Evolutionary conservation across 176 grass and related monocot species (phyloP), one percentile per base, ranked within the genome.

Genomic region (Poa pratensis): DNA sequence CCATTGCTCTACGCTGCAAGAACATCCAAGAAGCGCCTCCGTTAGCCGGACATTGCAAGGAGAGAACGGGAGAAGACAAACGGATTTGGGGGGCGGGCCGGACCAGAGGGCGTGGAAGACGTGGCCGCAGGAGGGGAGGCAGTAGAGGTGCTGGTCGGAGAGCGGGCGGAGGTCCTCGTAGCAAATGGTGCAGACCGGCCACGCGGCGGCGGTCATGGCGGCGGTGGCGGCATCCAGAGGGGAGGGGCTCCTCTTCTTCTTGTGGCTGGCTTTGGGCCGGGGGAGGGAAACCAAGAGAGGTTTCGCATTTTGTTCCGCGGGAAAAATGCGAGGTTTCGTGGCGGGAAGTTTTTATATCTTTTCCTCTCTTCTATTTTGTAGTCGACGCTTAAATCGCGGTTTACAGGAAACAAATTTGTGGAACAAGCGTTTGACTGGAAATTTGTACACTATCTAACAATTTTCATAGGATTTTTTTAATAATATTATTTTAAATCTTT

Each of bases 21-120:
- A 57, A 60, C 45, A 69, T 4, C 0, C 30, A 30, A 26, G 45
- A 49, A 28, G 43, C n/a, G 35, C 15, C 13, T 45, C 49, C 27
- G 16, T 82, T 23, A 67, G 43, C 0, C 59, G 26, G 32, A 5
- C 27, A 86, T 35, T 48, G 66, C 39, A 23, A 8, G 37, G 71
- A 69, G 13, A 75, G 17, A 53, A 73, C 12, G 39, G 69, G 35
- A 65, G 17, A 22, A 82, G 23, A 49, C 39, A 63, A 39, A 18
- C 19, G n/a, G 62, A 59, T 34, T 35, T 17, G 52, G 71, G 40
- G 59, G 10, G 45, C 10, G 45, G 45, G 12, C 9, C 7, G 24
- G 17, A 98, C 93, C 96, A 95, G 82, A 98, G 91, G 85, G 94
- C 96, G 89, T 98, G 96, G 88, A 98, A 93, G 77, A 95, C 96